phyloP scores from a whole-genome alignment of 805 yeast species.

The Saccharomycopsis sp. region DNA sequence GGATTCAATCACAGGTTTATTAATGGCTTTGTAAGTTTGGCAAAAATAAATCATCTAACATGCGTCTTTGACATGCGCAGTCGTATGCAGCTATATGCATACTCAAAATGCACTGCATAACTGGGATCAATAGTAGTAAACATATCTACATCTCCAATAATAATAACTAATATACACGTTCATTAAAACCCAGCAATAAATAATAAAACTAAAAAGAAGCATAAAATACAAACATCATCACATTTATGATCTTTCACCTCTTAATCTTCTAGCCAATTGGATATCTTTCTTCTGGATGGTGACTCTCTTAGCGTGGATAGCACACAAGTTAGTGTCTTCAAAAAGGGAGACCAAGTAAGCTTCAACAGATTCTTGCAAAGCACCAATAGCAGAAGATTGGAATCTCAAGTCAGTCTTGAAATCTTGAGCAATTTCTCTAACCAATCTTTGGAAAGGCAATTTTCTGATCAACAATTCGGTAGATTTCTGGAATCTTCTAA shows the following conservation, averaged over 20 bases:
- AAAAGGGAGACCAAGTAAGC: slow-evolving; percentile 81
- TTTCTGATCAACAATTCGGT: slow-evolving; percentile 83
- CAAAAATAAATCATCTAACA: too few relatives aligned
- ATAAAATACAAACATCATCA: slow-evolving; percentile 2
- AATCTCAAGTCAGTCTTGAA: slow-evolving; percentile 82
- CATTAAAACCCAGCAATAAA: background rate
- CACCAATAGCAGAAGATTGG: slow-evolving; percentile 87
- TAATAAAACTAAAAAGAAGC: background rate
- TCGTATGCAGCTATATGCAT: too few relatives aligned
- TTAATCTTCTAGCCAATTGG: slow-evolving; percentile 85
- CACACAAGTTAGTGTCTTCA: slow-evolving; percentile 88
- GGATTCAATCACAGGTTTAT: too few relatives aligned
- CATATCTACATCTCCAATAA: too few relatives aligned
- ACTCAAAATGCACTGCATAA: too few relatives aligned
- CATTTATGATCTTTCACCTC: slow-evolving; percentile 76
- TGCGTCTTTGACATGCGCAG: too few relatives aligned
- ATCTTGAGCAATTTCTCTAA: slow-evolving; percentile 84
- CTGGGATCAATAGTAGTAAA: too few relatives aligned
- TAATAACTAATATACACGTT: slow-evolving; percentile 3
- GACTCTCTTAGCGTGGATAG: slow-evolving; percentile 90
- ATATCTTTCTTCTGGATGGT: slow-evolving; percentile 89
- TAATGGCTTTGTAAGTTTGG: too few relatives aligned
- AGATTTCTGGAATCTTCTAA: slow-evolving; percentile 86
- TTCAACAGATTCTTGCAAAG: slow-evolving; percentile 85
- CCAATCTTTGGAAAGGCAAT: slow-evolving; percentile 87